Conservation (phyloP, 352 stramenopile species). For the Globisporangium orthogonon region DNA sequence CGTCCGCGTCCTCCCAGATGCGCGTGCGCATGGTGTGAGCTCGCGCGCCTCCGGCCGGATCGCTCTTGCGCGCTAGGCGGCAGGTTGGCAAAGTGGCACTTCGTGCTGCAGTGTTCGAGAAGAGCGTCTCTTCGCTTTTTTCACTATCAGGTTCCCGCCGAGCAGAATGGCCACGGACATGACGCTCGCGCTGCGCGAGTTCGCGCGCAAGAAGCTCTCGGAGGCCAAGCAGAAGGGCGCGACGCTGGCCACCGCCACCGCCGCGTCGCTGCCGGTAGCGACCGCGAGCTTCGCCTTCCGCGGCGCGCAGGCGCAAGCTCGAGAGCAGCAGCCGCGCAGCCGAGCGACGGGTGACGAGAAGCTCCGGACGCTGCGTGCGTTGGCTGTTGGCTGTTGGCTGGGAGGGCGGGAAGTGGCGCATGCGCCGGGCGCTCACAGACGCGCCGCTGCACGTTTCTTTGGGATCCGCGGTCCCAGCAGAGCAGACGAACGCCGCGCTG, state of each 20-base stretch:
- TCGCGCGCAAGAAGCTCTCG: constrained; percentile 71
- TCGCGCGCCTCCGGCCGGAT: too few relatives aligned
- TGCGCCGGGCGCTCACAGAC: background rate
- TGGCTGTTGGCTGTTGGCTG: background rate
- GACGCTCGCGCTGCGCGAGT: constrained; percentile 60
- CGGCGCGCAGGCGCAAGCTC: constrained; percentile 1
- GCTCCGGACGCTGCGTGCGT: constrained; percentile 23
- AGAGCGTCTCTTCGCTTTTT: background rate
- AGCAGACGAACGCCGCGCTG: constrained; percentile 36
- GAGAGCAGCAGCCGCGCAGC: constrained; percentile 2
- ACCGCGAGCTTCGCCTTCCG: constrained; percentile 34
- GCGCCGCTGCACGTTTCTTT: background rate
- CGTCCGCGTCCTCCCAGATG: constrained; percentile 71
- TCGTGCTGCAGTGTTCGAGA: background rate
- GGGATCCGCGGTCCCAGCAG: constrained; percentile 13
- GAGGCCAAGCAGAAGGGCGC: constrained; percentile 59
- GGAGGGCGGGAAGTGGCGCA: too few relatives aligned
- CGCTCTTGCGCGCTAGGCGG: too few relatives aligned
- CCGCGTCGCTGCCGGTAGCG: constrained; percentile 34
- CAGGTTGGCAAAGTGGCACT: background rate
- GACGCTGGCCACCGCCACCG: constrained; percentile 47
- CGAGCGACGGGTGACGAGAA: constrained; percentile 33
- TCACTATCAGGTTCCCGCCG: background rate
- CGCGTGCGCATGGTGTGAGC: constrained; percentile 40
- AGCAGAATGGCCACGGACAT: constrained; percentile 49